A percentile compares a stretch with the other conserved stretches of the same genome.
These are phyloP conservation scores for Planoprotostelium fungivorum DNA, from an alignment of 78 protist genomes.

Conservation along the genomic window DNA sequence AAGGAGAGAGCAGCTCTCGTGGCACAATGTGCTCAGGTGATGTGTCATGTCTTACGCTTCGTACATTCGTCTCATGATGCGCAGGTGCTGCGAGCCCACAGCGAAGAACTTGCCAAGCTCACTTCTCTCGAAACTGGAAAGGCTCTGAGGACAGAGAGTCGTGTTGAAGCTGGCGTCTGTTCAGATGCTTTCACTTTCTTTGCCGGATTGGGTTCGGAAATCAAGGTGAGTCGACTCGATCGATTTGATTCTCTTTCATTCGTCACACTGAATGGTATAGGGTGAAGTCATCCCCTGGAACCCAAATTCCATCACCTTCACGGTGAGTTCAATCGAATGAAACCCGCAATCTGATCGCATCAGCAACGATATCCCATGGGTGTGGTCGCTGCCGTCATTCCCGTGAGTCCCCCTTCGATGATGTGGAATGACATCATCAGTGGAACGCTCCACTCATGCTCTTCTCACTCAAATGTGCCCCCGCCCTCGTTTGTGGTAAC, in stretches of 20 bases:
- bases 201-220: neutral
- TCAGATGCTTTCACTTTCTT: neutral
- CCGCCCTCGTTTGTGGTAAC: conserved; percentile 76
- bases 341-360: neutral
- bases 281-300: conserved; percentile 8
- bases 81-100: neutral
- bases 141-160: conserved; percentile 2
- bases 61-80: too few species aligned
- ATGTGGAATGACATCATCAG: neutral
- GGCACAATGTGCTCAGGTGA: neutral
- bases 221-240: neutral
- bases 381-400: conserved; percentile 35
- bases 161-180: neutral
- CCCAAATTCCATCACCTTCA: conserved; percentile 9
- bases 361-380: conserved; percentile 20
- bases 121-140: conserved; percentile 1
- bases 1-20: neutral
- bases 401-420: neutral
- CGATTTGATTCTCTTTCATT: neutral
- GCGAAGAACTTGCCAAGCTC: neutral
- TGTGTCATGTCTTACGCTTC: too few species aligned
- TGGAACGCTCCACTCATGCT: conserved; percentile 43
- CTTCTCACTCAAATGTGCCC: conserved; percentile 48
- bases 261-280: neutral
- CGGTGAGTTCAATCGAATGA: neutral